Base-by-base conservation (phyloP, 1,284 basidiomycete species). In the Tranzscheliella williamsii region DNA sequence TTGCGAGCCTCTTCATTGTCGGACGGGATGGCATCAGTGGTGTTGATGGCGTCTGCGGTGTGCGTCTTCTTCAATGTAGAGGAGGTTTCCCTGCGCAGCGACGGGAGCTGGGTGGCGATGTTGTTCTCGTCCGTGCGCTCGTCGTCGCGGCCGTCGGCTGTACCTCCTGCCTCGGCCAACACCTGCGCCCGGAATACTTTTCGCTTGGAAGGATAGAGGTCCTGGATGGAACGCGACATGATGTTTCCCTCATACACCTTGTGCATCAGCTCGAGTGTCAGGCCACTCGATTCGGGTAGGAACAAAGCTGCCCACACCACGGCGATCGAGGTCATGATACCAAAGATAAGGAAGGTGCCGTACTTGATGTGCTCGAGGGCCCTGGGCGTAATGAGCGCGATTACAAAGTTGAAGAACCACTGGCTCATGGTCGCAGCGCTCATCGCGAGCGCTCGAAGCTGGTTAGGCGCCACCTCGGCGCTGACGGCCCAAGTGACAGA, bases 401-500 rank as follows among this genome's bases (percentile, higher is more conserved):
- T 72, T 45, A 66, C 67, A 34, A 73, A 70, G 50, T 75, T 73
- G 62, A 68, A 72, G 39, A 62, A 47, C 65, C 65, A 68, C 49
- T 68, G 65, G 26, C 37, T 42, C 53, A 56, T 56, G 15, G 61
- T 57, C 1, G 61, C 73, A 11, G 48, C 32, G 4, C 54, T 37
- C 73, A 76, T 75, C 36, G 69, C 70, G 2, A 76, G 52, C n/a
- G 72, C 64, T 22, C 73, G 70, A 4, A 76, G 49, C 44, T 73
- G 73, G 45, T 75, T 76, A 7, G 73, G 73, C 11, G 71, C 69
- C n/a, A 70, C 65, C 47, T 76, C 73, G 24, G 71, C 62, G 41
- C 58, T 62, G 16, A 66, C 71, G 3, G 72, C 58, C 61, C 61
- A 67, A 0, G 65, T 46, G 31, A 53, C 47, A 13, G 55, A 58